These are phyloP conservation scores for Phytophthora citricola DNA, from an alignment of 352 stramenopile genomes.

Conservation along the genomic window DNA sequence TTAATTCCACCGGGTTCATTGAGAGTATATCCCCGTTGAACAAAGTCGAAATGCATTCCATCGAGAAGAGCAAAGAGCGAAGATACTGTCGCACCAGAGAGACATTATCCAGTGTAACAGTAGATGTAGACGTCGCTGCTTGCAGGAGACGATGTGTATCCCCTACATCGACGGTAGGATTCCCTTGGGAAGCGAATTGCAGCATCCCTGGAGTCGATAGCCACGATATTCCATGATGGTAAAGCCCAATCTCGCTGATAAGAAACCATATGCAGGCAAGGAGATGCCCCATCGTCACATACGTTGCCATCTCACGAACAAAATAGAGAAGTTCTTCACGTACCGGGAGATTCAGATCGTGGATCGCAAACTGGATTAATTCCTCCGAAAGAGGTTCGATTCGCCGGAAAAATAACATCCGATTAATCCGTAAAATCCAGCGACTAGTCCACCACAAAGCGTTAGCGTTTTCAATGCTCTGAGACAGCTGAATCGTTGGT, in stretches of 20 bases:
- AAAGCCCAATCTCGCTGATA: conserved; percentile 42
- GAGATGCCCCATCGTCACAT: conserved; percentile 59
- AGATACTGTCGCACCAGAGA: conserved; percentile 61
- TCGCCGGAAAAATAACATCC: conserved; percentile 44
- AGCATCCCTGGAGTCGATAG: conserved; percentile 66
- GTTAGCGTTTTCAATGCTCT: neutral
- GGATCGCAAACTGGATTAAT: conserved; percentile 61
- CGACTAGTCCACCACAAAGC: conserved; percentile 41
- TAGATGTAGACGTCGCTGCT: neutral
- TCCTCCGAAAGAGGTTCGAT: conserved; percentile 49
- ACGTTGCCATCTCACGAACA: conserved; percentile 44
- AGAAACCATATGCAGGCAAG: conserved; percentile 67
- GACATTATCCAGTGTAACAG: conserved; percentile 36
- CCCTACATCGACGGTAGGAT: neutral
- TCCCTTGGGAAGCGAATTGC: neutral
- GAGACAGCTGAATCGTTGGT: conserved; percentile 1
- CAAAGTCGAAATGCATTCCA: conserved; percentile 69
- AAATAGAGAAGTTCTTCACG: conserved; percentile 53
- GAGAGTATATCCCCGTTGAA: conserved; percentile 47
- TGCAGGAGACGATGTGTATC: conserved; percentile 7
- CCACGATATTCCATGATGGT: conserved; percentile 58
- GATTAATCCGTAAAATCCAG: conserved; percentile 59
- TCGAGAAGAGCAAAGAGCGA: conserved; percentile 62
- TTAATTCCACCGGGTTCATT: conserved; percentile 66
- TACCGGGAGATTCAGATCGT: conserved; percentile 56